Base-by-base conservation (phyloP, 306 rosid genomes). In the Datisca glomerata region DNA sequence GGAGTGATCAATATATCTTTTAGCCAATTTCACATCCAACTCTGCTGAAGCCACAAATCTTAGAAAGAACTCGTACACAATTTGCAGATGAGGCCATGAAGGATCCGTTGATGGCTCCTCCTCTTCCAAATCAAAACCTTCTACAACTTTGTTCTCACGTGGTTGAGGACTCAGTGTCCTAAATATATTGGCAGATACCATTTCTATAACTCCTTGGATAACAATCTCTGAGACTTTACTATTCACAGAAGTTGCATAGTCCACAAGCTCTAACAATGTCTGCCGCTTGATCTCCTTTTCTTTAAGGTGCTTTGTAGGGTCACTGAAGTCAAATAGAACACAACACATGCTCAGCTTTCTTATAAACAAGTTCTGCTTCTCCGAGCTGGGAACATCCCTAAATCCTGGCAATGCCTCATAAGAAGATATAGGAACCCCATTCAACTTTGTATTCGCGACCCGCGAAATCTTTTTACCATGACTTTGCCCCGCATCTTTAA, bases 101-200 rank as follows among this genome's bases (percentile, higher is more conserved):
- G 86, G 79, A 55, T 81, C 93, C 93, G 73, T 64, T 0, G 76
- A 61, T 52, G 77, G 82, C 73, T 76, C 86, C 41, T 81, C 86
- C 57, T 81, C 93, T 49, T 80, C 93, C 53, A 81, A 37, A 19
- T 76, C 86, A 67, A 76, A 34, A 4, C 79, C 79, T 53, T 70
- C 75, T 33, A 65, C 22, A 1, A 61, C 55, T 41, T 76, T 70
- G 44, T 56, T 73, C 63, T 81, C 86, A 0, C 75, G 76, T 1
- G 82, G 77, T 35, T 73, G 93, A n/a, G 86, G 82, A 47, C 69
- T 61, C 24, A 70, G 70, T 1, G 74, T 61, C 46, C 93, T 64
- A 56, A 81, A 81, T 34, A 81, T 55, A 60, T 81, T 81, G 2
- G 42, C 47, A 11, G 86, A 76, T 17, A 76, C 86, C 79, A 59